Base-by-base conservation (phyloP, 768 basidiomycete species). In the Boletellus sp. region DNA sequence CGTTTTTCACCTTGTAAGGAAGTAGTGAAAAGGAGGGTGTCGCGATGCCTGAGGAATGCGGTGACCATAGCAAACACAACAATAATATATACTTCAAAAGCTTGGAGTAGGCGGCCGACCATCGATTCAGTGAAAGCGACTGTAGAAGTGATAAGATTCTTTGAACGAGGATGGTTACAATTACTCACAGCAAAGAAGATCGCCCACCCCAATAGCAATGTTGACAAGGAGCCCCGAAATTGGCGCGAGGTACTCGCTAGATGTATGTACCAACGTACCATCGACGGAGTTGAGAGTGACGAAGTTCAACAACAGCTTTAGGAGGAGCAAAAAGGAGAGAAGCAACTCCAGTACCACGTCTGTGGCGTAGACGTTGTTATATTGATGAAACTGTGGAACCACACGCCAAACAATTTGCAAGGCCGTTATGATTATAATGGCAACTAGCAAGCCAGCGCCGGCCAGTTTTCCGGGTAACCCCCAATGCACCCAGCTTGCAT, bases 71-170 rank as follows among this genome's bases (percentile, higher is more conserved):
- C 66, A 60, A 76, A 79, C n/a, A 87, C 64, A 48, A 85, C 71
- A 38, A 84, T 66, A 37, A 82, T 73, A 59, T 83, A 90, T 20
- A 83, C 56, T 58, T 85, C 83, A 31, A 82, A 65, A 13, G 81
- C 83, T 56, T 81, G 77, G 44, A 81, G 63, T 56, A 89, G 79
- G 40, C 84, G 81, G n/a, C 87, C 88, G 1, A 85, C 68, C 10
- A 74, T 72, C 6, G 78, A 79, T 67, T 90, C 88, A 3, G 87
- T 79, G 60, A 89, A 87, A 46, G 72, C 68, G 62, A 84, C 86
- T 88, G 55, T 32, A 19, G 36, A 46, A 44, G 3, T 33, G 38
- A 28, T 63, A 37, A 64, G 52, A 36, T 37, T 22, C 34, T 33
- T 19, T 47, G 39, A 53, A 42, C 13, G 28, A 39, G 34, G 34